These are phyloP conservation scores for Solidago caesia DNA, from an alignment of 129 eudicot species.

Conservation along the genomic window DNA sequence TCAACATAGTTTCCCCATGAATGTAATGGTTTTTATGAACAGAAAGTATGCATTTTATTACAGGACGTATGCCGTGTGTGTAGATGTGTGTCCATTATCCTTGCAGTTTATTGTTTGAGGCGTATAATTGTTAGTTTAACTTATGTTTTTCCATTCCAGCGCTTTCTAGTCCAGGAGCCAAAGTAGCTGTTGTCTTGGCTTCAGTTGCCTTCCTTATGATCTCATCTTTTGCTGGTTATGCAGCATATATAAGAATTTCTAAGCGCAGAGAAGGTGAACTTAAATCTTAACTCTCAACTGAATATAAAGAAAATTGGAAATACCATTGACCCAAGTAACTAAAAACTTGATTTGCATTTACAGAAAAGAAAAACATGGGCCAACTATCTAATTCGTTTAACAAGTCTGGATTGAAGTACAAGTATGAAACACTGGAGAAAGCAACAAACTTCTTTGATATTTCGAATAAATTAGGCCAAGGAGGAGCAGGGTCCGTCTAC, in stretches of 20 bases:
- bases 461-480: slow-evolving; percentile 71
- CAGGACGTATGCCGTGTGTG: not conserved
- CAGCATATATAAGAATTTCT: slow-evolving; percentile 40
- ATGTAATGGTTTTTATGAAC: no score
- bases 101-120: slow-evolving; percentile 4
- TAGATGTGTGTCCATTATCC: not conserved
- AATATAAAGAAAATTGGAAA: slow-evolving; percentile 5
- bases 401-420: slow-evolving; percentile 62
- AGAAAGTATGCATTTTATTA: no score
- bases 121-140: slow-evolving; percentile 29
- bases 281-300: not conserved
- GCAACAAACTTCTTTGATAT: slow-evolving; percentile 66
- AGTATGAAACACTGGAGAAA: slow-evolving; percentile 73
- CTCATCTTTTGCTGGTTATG: slow-evolving; percentile 46
- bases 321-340: not conserved
- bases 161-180: slow-evolving; percentile 39
- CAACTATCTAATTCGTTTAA: slow-evolving; percentile 51
- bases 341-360: slow-evolving; percentile 18
- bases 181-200: slow-evolving; percentile 54
- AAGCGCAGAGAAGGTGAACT: slow-evolving; percentile 50
- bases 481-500: slow-evolving; percentile 80
- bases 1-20: no score
- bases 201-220: slow-evolving; percentile 64
- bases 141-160: slow-evolving; percentile 36
- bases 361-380: slow-evolving; percentile 58